phyloP scores from a whole-genome alignment of 2,329 filamentous ascomycete species.

The Cladophialophora exuberans region DNA sequence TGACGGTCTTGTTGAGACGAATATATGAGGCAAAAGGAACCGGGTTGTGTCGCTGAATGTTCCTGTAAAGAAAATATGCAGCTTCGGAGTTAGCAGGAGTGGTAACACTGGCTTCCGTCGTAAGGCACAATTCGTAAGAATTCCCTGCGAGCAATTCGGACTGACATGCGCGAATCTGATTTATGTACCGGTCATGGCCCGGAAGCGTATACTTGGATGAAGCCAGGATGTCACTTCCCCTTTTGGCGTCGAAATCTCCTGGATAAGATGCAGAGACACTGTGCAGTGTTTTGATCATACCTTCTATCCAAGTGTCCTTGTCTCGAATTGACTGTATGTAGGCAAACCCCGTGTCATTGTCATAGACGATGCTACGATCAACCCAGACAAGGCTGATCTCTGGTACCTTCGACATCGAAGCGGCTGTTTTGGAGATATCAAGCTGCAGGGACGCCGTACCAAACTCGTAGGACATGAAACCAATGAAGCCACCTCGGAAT shows the following conservation, averaged over 20 bases:
- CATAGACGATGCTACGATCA: constrained; percentile 75
- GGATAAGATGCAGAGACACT: constrained; percentile 1
- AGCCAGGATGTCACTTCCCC: constrained; percentile 32
- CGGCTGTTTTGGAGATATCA: constrained; percentile 52
- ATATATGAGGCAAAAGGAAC: constrained; percentile 86
- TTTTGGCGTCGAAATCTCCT: constrained; percentile 28
- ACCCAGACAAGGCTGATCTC: constrained; percentile 79
- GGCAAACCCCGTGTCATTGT: constrained; percentile 65
- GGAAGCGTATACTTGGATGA: constrained; percentile 40
- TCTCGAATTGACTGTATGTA: constrained; percentile 69
- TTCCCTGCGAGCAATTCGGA: constrained; percentile 73
- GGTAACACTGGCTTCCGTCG: constrained; percentile 70
- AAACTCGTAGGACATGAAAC: constrained; percentile 83
- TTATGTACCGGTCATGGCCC: constrained; percentile 60
- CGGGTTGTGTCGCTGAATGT: constrained; percentile 71
- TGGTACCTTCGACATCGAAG: constrained; percentile 49
- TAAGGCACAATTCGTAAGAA: constrained; percentile 85
- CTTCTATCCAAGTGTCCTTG: constrained; percentile 52
- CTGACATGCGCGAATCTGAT: constrained; percentile 70
- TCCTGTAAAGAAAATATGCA: constrained; percentile 73
- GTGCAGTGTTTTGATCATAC: constrained; percentile 32
- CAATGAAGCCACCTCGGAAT: constrained; percentile 84
- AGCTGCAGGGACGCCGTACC: constrained; percentile 56
- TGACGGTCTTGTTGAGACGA: constrained; percentile 67
- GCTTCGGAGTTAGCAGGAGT: constrained; percentile 38